phyloP scores from a whole-genome alignment of 805 yeast genomes.

The Suhomyces prunicola region DNA sequence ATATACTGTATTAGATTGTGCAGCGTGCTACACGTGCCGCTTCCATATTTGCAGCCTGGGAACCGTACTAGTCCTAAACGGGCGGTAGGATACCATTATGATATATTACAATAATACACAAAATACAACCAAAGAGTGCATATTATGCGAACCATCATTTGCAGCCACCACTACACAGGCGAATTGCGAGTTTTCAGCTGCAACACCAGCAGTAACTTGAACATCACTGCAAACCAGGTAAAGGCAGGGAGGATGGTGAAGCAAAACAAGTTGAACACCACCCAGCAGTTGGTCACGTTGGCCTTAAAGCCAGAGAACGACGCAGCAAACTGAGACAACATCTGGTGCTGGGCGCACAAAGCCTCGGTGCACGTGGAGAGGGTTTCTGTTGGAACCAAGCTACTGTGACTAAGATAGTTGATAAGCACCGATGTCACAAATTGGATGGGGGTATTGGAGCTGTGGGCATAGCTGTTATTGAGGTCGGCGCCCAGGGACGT shows the following conservation, averaged over 20 bases:
- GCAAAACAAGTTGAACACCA: conserved; percentile 16
- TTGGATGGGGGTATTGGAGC: conserved; percentile 6
- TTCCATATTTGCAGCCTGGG: background rate
- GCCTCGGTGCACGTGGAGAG: conserved; percentile 4
- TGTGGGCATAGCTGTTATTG: background rate
- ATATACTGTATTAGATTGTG: background rate
- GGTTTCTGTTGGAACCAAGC: conserved; percentile 2
- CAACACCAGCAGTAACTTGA: conserved; percentile 7
- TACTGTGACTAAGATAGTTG: conserved; percentile 14
- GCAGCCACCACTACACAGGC: background rate
- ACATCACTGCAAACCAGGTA: conserved; percentile 20
- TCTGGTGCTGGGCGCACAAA: conserved; percentile 5
- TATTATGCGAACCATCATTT: background rate
- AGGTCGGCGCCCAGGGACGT: background rate
- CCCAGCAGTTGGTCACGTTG: conserved; percentile 15
- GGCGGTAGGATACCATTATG: background rate
- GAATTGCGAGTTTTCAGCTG: background rate
- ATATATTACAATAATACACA: too few relatives aligned
- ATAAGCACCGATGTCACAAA: conserved; percentile 17
- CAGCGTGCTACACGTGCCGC: background rate
- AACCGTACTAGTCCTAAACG: background rate
- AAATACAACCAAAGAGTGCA: too few relatives aligned
- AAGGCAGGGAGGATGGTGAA: conserved; percentile 20
- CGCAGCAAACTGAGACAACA: conserved; percentile 3
- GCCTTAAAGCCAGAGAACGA: conserved; percentile 7